These are phyloP conservation scores for Mimosa bimucronata DNA, from an alignment of 306 rosid genomes.

Conservation along the genomic window DNA sequence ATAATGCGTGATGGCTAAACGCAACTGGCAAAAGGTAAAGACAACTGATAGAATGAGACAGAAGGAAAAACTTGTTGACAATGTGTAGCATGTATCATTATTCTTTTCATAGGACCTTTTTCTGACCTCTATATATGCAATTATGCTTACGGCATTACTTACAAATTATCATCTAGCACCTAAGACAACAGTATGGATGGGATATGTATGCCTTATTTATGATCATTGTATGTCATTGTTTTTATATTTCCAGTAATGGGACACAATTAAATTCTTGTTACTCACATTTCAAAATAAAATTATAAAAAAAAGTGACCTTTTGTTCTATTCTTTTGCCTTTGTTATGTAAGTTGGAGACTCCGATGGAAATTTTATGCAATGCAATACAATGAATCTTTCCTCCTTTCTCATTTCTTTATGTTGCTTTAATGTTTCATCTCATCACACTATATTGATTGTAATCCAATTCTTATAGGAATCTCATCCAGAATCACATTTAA, in stretches of 20 bases:
- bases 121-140: neutral
- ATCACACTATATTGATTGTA: conserved; percentile 18
- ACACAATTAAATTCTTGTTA: conserved; percentile 1
- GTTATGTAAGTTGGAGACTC: conserved; percentile 9
- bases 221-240: neutral
- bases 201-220: neutral
- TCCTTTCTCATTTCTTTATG: conserved; percentile 2
- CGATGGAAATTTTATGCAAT: neutral
- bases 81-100: conserved; percentile 3
- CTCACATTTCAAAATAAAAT: neutral
- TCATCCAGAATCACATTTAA: conserved; percentile 93
- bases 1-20: neutral
- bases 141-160: neutral
- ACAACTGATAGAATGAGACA: neutral
- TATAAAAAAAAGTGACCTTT: neutral
- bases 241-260: neutral
- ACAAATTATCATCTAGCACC: neutral
- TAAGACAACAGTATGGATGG: neutral
- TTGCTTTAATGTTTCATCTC: conserved; percentile 32
- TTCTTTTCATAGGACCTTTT: neutral
- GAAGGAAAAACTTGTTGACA: neutral
- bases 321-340: neutral
- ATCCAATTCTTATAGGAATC: conserved; percentile 64
- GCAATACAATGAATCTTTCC: neutral
- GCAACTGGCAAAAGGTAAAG: neutral